These are phyloP conservation scores for Macrolepiota dolichaula DNA, from an alignment of 768 basidiomycete species.

Conservation along the genomic window DNA sequence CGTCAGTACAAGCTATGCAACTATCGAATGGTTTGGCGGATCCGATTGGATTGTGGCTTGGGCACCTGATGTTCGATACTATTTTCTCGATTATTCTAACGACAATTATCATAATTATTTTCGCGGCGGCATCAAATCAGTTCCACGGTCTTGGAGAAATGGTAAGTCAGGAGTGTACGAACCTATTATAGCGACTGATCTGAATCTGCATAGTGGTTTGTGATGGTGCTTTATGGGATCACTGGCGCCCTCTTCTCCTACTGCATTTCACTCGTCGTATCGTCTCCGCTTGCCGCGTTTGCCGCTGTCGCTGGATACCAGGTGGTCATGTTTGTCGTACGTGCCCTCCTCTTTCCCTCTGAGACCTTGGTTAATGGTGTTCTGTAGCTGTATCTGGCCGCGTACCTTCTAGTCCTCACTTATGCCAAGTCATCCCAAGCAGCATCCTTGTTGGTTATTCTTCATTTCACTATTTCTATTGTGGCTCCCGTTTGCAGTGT, in stretches of 20 bases:
- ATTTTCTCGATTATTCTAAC: slow-evolving; percentile 56
- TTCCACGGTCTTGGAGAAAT: slow-evolving; percentile 69
- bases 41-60: slow-evolving; percentile 72
- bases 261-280: slow-evolving; percentile 54
- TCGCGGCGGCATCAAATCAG: slow-evolving; percentile 51
- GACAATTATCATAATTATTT: slow-evolving; percentile 62
- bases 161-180: slow-evolving; percentile 28
- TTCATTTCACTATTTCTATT: slow-evolving; percentile 69
- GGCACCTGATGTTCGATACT: slow-evolving; percentile 74
- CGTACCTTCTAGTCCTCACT: slow-evolving; percentile 69
- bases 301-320: slow-evolving; percentile 72
- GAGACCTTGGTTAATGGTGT: background rate
- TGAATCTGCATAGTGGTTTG: slow-evolving; percentile 51
- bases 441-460: slow-evolving; percentile 50
- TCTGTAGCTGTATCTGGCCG: slow-evolving; percentile 56
- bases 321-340: slow-evolving; percentile 65
- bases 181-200: background rate
- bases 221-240: slow-evolving; percentile 68
- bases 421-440: slow-evolving; percentile 64
- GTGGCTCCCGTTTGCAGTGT: slow-evolving; percentile 67
- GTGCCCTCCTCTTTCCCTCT: slow-evolving; percentile 21
- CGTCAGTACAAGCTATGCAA: slow-evolving; percentile 80
- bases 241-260: slow-evolving; percentile 69
- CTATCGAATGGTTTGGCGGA: slow-evolving; percentile 71
- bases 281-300: slow-evolving; percentile 71